These are phyloP conservation scores for Mentha longifolia DNA, from an alignment of 257 asterid species.

Conservation along the genomic window DNA sequence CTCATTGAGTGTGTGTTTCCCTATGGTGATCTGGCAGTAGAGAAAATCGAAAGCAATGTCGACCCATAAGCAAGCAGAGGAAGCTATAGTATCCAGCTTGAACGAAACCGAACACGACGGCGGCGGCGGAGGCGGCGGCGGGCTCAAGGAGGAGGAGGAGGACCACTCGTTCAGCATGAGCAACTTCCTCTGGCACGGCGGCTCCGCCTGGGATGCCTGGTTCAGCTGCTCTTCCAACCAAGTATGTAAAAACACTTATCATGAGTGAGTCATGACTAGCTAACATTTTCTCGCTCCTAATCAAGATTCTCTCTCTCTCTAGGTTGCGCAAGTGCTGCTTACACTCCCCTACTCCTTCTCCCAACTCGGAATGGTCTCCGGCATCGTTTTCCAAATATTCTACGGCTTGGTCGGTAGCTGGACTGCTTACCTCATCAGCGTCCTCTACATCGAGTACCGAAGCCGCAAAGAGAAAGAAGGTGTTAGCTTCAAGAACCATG, in stretches of 20 bases:
- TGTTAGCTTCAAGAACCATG: constrained; percentile 84
- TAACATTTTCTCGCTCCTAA: not conserved
- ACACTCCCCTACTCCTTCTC: constrained; percentile 92
- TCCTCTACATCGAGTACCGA: constrained; percentile 75
- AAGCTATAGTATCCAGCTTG: constrained; percentile 58
- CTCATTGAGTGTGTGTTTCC: constrained; percentile 28
- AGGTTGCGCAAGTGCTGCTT: constrained; percentile 92
- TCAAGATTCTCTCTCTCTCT: constrained; percentile 4
- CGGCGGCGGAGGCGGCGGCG: constrained; percentile 41
- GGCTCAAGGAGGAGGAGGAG: constrained; percentile 46
- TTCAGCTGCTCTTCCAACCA: constrained; percentile 93
- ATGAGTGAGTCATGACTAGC: no score
- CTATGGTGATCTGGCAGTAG: not conserved
- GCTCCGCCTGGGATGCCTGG: constrained; percentile 93
- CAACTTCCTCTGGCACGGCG: constrained; percentile 84
- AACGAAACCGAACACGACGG: constrained; percentile 47
- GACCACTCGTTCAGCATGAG: constrained; percentile 44
- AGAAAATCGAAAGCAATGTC: constrained; percentile 48
- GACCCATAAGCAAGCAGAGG: constrained; percentile 74
- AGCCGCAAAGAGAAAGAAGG: constrained; percentile 82
- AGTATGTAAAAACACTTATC: constrained; percentile 40
- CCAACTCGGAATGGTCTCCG: constrained; percentile 81
- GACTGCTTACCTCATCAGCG: constrained; percentile 89
- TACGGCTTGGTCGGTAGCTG: constrained; percentile 85
- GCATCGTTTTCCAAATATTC: constrained; percentile 66